A percentile compares a stretch with the other conserved stretches of the same genome.
phyloP scores from a whole-genome alignment of 495 filamentous ascomycete genomes.

The Xylaria nigripes region DNA sequence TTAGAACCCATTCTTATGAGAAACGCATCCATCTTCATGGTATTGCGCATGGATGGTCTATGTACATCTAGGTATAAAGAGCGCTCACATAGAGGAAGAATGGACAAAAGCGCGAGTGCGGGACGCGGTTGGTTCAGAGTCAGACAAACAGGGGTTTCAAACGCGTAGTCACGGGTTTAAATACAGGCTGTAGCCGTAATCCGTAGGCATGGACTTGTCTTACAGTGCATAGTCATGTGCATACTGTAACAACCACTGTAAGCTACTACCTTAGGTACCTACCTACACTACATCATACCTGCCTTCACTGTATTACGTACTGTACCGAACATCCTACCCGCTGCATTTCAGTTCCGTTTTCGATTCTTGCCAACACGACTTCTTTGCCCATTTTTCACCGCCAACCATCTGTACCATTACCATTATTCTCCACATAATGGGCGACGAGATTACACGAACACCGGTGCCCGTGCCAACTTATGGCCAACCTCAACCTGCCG shows the following conservation, averaged over 20 bases:
- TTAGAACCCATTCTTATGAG: constrained; percentile 10
- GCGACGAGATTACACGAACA: constrained; percentile 19
- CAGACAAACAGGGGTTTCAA: neutral
- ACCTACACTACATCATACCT: neutral
- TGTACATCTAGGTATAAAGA: too few species aligned
- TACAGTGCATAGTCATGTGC: too few species aligned
- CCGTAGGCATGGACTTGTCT: neutral
- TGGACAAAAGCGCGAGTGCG: constrained; percentile 10
- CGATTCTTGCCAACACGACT: too few species aligned
- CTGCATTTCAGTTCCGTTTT: neutral
- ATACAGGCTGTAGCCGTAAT: too few species aligned
- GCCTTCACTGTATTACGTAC: too few species aligned
- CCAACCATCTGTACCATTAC: too few species aligned
- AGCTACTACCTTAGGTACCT: too few species aligned
- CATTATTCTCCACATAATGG: constrained; percentile 6
- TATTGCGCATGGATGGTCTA: neutral
- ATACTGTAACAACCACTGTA: too few species aligned
- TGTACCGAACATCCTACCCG: neutral
- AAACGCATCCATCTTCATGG: constrained; percentile 20
- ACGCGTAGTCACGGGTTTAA: constrained; percentile 23
- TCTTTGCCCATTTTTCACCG: too few species aligned
- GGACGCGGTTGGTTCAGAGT: constrained; percentile 13
- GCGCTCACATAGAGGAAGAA: neutral
- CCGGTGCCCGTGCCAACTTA: constrained; percentile 21
- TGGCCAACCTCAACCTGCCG: constrained; percentile 16